Evolutionary conservation across 2,329 filamentous ascomycete species (phyloP).

Genomic region (Trichoderma breve): DNA sequence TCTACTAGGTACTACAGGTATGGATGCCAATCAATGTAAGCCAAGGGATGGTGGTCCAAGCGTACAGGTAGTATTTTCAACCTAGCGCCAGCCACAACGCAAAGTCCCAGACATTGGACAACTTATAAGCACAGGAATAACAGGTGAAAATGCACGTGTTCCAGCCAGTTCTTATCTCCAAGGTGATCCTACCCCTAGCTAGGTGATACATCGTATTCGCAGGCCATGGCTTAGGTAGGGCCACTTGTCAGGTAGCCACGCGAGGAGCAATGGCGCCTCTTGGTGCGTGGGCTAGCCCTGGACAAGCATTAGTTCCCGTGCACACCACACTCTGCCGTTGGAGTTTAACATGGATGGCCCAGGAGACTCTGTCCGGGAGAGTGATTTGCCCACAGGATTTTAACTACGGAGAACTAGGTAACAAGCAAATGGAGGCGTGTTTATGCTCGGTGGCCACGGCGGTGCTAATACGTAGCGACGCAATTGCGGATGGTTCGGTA

Average conservation of each 20-base stretch:
- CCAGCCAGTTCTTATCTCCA: background rate
- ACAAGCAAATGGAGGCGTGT: background rate
- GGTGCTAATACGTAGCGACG: background rate
- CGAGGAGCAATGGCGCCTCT: background rate
- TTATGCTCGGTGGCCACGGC: background rate
- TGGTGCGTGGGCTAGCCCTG: conserved; percentile 7
- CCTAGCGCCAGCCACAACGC: background rate
- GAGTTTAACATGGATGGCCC: background rate
- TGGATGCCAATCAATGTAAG: background rate
- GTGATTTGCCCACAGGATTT: background rate
- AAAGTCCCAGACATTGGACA: background rate
- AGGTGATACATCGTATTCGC: conserved; percentile 7
- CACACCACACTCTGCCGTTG: conserved; percentile 12
- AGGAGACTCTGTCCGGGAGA: background rate
- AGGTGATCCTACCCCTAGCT: background rate
- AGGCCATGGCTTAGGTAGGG: background rate
- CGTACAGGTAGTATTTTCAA: background rate
- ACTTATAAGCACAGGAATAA: background rate
- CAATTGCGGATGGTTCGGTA: background rate
- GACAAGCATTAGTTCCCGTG: conserved; percentile 18
- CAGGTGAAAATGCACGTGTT: background rate
- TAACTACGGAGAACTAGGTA: background rate
- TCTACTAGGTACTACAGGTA: background rate
- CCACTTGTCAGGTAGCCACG: background rate
- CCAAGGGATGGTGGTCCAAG: background rate